Evolutionary conservation across 1,284 basidiomycete genomes (phyloP), one percentile per base, ranked within the genome.

Genomic region (Malassezia nana): DNA sequence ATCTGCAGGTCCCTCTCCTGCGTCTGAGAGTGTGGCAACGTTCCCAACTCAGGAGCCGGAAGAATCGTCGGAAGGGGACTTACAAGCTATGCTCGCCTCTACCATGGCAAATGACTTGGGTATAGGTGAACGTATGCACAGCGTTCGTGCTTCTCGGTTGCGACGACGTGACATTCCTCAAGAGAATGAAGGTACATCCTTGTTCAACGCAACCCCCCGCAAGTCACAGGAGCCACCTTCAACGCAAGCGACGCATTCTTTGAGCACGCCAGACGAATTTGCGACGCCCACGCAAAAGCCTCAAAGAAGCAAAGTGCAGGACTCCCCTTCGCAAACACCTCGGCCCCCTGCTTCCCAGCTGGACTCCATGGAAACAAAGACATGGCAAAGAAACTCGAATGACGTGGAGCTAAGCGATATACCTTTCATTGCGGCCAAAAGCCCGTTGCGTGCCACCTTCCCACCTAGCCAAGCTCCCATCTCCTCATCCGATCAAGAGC

Each of bases 51-150:
- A 16, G 15, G 35, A 43, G 1, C 22, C 32, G 18, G 59, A 45
- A 9, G 65, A 70, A 24, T 62, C 60, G 6, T 66, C 62, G n/a
- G 67, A 70, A 41, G 67, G 70, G 69, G 70, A 66, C 51, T 61
- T 73, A 20, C 66, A 73, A 51, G 70, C 69, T 24, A 66, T 63
- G 1, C 47, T 73, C 15, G 69, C 67, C 0, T 60, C 69, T 2
- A 66, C 66, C 13, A 73, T 73, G 70, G 70, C 70, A 24, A 56
- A 60, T 28, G 68, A 73, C 52, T 54, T 63, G 3, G 67, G 67
- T 39, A 55, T 73, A 45, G 64, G 67, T 22, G 59, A 59, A 7
- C 56, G 70, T 9, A 73, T 73, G 70, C 64, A 55, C 10, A 66
- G 71, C 42, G 69, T 69, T 1, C 54, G 68, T 25, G 65, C 59